Percentiles rank a stretch among this genome's conserved stretches.
These are phyloP conservation scores for Colletotrichum nymphaeae DNA, from an alignment of 2,329 filamentous ascomycete genomes.

Conservation along the genomic window DNA sequence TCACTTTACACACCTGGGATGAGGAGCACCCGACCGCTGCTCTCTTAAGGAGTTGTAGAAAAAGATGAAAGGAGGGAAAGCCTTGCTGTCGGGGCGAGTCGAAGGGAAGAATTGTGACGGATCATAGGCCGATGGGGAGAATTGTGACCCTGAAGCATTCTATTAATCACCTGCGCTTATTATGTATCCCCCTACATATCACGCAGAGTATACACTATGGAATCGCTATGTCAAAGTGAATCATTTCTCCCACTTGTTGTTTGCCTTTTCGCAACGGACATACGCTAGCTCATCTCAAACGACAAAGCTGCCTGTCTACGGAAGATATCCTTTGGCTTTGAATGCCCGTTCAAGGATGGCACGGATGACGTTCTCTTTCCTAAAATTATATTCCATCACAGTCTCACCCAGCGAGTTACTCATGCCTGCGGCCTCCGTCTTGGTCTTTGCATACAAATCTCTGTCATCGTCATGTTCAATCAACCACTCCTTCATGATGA, in stretches of 20 bases:
- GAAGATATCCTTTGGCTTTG: constrained; percentile 41
- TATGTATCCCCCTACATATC: too few species aligned
- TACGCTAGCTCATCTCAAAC: not conserved
- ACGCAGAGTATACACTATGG: too few species aligned
- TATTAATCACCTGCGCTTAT: too few species aligned
- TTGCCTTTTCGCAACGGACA: not conserved
- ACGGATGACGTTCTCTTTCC: constrained; percentile 53
- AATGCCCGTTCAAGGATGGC: constrained; percentile 50
- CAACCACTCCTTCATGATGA: constrained; percentile 59
- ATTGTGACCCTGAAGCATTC: too few species aligned
- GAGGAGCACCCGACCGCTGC: too few species aligned
- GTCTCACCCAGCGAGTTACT: constrained; percentile 45
- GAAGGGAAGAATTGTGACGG: too few species aligned
- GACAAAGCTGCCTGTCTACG: not conserved
- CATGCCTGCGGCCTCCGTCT: constrained; percentile 48
- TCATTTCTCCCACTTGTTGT: not conserved
- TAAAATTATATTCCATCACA: constrained; percentile 51
- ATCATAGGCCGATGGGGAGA: too few species aligned
- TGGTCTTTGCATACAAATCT: constrained; percentile 51
- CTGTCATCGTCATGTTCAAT: constrained; percentile 49
- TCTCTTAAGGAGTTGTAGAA: too few species aligned
- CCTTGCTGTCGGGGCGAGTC: too few species aligned
- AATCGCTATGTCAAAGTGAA: too few species aligned
- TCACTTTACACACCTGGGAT: too few species aligned
- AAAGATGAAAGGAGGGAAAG: too few species aligned